Base-by-base conservation (phyloP, 495 filamentous ascomycete genomes). In the Coniosporium apollinis region DNA sequence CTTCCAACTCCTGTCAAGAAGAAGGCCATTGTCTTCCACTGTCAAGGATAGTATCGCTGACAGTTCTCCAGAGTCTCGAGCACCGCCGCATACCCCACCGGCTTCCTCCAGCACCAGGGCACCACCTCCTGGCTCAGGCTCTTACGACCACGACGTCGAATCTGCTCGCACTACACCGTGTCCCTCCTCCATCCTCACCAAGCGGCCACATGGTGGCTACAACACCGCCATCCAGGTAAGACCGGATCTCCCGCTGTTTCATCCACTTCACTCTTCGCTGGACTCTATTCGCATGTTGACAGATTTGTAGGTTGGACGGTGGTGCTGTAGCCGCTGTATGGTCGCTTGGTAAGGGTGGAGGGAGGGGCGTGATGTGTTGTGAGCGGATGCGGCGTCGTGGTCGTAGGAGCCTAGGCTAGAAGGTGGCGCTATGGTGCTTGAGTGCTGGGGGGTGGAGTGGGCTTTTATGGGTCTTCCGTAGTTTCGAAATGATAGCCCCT, bases 221-320 rank as follows among this genome's bases (percentile, higher is more conserved):
- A 89, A 94, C 48, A 89, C 89, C 2, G 79, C 83, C 17, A 87
- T 97, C 31, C 89, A 97, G 52, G 89, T n/a, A n/a, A n/a, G n/a
- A n/a, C n/a, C n/a, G n/a, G n/a, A n/a, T n/a, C n/a, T n/a, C n/a
- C n/a, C n/a, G n/a, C n/a, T n/a, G n/a, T n/a, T n/a, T n/a, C n/a
- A n/a, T n/a, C n/a, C n/a, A n/a, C n/a, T n/a, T n/a, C n/a, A n/a
- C n/a, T n/a, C n/a, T n/a, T n/a, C n/a, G n/a, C n/a, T n/a, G n/a
- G n/a, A n/a, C n/a, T n/a, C n/a, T n/a, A n/a, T n/a, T n/a, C n/a
- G n/a, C n/a, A n/a, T n/a, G n/a, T n/a, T n/a, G n/a, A n/a, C n/a
- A n/a, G n/a, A n/a, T n/a, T n/a, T n/a, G n/a, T n/a, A n/a, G n/a
- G n/a, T n/a, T 97, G 89, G 31, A 97, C 87, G 17, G 83, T 79